Base-by-base conservation (phyloP, 192 early-diverging fungal species). In the Backusella australiensis region DNA sequence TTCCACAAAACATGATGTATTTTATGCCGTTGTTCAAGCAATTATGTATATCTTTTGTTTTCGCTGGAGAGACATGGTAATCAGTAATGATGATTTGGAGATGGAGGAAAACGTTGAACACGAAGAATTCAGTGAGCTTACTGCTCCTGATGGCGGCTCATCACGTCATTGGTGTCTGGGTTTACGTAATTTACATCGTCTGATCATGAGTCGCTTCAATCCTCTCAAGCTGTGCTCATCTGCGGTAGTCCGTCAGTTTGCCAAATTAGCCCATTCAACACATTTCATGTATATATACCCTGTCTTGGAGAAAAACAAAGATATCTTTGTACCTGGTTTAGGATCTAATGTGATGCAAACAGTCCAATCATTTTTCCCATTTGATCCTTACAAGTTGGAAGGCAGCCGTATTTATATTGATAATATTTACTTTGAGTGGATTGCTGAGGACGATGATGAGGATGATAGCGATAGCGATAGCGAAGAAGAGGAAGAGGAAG, bases 11-110 rank as follows among this genome's bases (percentile, higher is more conserved):
- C 90, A 94, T 76, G 86, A 88, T 1, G 91, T 94, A 65, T 97
- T 99, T 75, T 99, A 96, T 77, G 86, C 92, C 6, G 88, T 91
- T 15, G 89, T 96, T 3, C 96, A 98, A 74, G 93, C 95, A 0
- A 70, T 94, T n/a, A 82, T 99, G 66, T 99, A 98, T 79, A 88
- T 96, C 17, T 98, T 97, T 73, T 97, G 96, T 83, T 99, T 97
- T 83, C 89, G 96, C 11, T 98, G 96, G 96, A 89, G 88, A 70
- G 89, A 95, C 73, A 80, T 99, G 66, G 86, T 91, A 36, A 29
- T 63, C 3, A 63, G 56, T 63, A 63, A 26, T 63, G 56, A 63
- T 63, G 56, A 63, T 14, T 73, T 84, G 69, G 86, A 83, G 0
- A 77, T 67, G 34, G 74, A 77, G 9, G 36, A 77, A 32, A 73